Evolutionary conservation across 2,329 filamentous ascomycete species (phyloP), one percentile per base, ranked within the genome.

Genomic region (Penicillium sp.): DNA sequence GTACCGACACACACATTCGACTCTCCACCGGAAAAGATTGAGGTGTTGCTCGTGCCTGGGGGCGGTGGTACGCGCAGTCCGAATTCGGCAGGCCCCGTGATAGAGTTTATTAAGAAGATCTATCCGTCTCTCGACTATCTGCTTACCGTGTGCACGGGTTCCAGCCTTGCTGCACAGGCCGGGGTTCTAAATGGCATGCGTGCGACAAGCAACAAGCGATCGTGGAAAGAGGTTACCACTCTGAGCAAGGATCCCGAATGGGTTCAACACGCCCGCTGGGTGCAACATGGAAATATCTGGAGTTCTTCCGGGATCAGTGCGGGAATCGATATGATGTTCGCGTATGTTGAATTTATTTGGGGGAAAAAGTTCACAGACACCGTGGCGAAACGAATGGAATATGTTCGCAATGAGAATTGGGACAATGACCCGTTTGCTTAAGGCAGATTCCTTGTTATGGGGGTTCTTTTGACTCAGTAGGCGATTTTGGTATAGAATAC

Each of bases 71-170:
- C 67, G 24, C 56, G 74, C 23, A 63, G 63, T 33, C 59, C 58
- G 8, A 61, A 65, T 12, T 65, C 68, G 21, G 63, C 69, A 1
- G 60, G 65, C 11, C 67, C 73, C 0, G 70, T 78, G 0, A 68
- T 81, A 2, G 70, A 77, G 1, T 85, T 78, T 59, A 67, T 84
- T 43, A 63, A 66, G 26, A 66, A 68, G 1, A 65, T 68, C n/a
- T 82, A 76, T 62, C 77, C 80, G 0, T 69, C 68, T 3, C 65
- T 87, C 23, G 71, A 79, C 60, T 81, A 82, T 61, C 64, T 87
- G 12, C 74, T 90, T 45, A 87, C 85, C 0, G 78, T 90, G 1
- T 90, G 87, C 68, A 90, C 85, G 1, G 87, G 87, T 0, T 77
- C 82, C 4, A 79, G 79, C 2, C 68, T 88, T 4, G 76, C 82